Conservation (phyloP, 116 monocot genomes). For the Cymodocea nodosa region DNA sequence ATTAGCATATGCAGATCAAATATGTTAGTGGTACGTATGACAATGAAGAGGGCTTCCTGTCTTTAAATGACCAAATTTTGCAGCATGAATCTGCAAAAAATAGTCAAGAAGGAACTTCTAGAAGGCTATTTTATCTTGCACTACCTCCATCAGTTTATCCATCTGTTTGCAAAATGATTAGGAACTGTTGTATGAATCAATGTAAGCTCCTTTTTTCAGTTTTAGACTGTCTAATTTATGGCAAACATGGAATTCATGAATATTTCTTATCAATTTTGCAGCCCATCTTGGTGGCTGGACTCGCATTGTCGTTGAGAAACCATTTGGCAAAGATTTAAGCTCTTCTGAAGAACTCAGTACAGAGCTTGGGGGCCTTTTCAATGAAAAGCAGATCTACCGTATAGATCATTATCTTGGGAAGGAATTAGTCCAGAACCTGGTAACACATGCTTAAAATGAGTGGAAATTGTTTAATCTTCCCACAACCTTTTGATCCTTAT, state of each 20-base stretch:
- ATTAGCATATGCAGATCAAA: constrained; percentile 52
- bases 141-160: constrained; percentile 96
- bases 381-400: constrained; percentile 78
- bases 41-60: constrained; percentile 51
- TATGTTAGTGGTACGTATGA: constrained; percentile 95
- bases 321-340: constrained; percentile 83
- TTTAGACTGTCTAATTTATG: not conserved
- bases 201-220: constrained; percentile 32
- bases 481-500: not conserved
- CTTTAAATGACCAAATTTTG: constrained; percentile 70
- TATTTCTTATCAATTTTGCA: constrained; percentile 11
- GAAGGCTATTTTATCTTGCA: constrained; percentile 93
- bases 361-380: constrained; percentile 77
- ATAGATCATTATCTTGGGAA: constrained; percentile 98
- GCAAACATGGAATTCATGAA: not conserved
- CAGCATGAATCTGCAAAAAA: constrained; percentile 64
- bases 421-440: constrained; percentile 95
- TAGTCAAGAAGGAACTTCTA: constrained; percentile 53
- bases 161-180: constrained; percentile 87
- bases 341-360: constrained; percentile 86
- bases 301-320: constrained; percentile 87
- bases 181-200: constrained; percentile 75
- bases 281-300: constrained; percentile 84
- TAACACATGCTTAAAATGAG: constrained; percentile 9
- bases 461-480: not conserved